Evolutionary conservation across 1,284 basidiomycete genomes (phyloP).

Genomic region (Microstroma glucosiphilum): DNA sequence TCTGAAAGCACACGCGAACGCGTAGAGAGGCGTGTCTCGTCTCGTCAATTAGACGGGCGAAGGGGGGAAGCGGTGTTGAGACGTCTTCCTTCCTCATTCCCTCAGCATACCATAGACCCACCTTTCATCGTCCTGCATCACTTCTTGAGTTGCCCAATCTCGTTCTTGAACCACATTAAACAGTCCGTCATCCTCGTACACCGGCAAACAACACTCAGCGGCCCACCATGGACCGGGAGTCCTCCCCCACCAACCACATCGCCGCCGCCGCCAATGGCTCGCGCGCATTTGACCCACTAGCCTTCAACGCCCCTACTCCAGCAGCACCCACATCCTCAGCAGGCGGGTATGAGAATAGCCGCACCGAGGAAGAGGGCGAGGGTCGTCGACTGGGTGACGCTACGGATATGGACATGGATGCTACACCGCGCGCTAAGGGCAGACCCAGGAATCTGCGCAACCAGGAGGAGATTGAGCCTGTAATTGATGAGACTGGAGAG

Average conservation of each 20-base stretch:
- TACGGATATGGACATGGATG: slow-evolving; percentile 6
- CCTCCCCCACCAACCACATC: slow-evolving; percentile 6
- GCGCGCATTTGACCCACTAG: slow-evolving; percentile 1
- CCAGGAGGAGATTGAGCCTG: slow-evolving; percentile 64
- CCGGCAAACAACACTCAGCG: background rate
- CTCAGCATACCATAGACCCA: too few relatives aligned
- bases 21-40: too few relatives aligned
- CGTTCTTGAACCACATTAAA: too few relatives aligned
- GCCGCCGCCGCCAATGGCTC: background rate
- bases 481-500: slow-evolving; percentile 86
- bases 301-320: background rate
- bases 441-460: slow-evolving; percentile 21
- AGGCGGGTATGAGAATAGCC: slow-evolving; percentile 20
- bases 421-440: slow-evolving; percentile 11
- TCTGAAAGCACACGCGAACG: too few relatives aligned
- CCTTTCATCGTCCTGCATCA: too few relatives aligned
- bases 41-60: too few relatives aligned
- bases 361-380: slow-evolving; percentile 23
- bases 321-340: background rate
- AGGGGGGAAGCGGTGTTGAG: too few relatives aligned
- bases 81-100: too few relatives aligned
- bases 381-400: background rate
- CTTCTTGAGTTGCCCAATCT: too few relatives aligned
- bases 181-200: too few relatives aligned
- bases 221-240: background rate